Evolutionary conservation across 179 eudicot species (phyloP), one percentile per base, ranked within the genome.

Genomic region (Camellia oleifera): DNA sequence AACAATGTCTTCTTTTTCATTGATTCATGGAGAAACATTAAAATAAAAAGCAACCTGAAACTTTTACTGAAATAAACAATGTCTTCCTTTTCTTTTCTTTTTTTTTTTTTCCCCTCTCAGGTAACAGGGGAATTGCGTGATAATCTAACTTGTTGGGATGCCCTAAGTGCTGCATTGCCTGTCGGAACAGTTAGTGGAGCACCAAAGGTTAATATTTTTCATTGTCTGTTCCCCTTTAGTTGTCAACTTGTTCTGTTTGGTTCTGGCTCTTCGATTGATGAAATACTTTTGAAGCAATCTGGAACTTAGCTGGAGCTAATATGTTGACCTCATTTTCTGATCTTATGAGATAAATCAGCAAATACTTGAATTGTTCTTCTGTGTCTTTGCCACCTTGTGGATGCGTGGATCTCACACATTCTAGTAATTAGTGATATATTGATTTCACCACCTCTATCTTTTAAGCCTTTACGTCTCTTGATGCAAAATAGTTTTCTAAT

Each of bases 121-220:
- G 99, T 97, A 78, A 91, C 97, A 2, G 99, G 99, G 80, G 94
- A 97, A 85, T 74, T 91, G 75, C 93, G 82, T 72, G 93, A 93
- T 81, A 69, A 87, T 79, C 85, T 92, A 76, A 91, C 90, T 54
- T 88, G 97, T 72, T 92, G 99, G 99, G 99, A 95, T 85, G 99
- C 86, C 76, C 85, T 95, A 64, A 94, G 99, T 64, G 92, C 98
- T 61, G 99, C 99, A 65, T 87, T 95, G 86, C 99, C 99, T 77
- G 98, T 95, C 80, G 99, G 99, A 76, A 95, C 99, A 65, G 99
- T 95, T 79, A 95, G 99, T 77, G 99, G 99, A 66, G 99, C 99
- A 42, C 99, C 99, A 76, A 95, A 95, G 99, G 98, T 95, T 42
- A 52, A 12, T 20, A 57, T 3, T 7, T 63, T 63, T n/a, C 60